Percentiles rank a stretch among this genome's conserved stretches.
Conservation (phyloP, 2,329 filamentous ascomycete species). For the Claviceps purpurea region DNA sequence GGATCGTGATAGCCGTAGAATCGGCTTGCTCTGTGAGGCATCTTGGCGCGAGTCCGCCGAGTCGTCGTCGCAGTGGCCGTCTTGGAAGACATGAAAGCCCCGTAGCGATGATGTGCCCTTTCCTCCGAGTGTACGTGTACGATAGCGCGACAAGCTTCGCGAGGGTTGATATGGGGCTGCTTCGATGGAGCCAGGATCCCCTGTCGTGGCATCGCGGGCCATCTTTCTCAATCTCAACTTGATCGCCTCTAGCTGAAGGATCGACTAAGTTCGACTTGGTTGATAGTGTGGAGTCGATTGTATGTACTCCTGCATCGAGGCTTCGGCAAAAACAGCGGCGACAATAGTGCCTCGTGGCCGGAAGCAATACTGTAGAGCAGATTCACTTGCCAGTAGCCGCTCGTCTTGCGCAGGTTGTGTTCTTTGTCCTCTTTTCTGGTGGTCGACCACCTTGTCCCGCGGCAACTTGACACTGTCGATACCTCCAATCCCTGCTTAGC, state of each 20-base stretch:
- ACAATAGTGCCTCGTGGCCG: too few species aligned
- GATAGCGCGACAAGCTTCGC: constrained; percentile 18
- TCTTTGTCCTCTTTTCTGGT: not conserved
- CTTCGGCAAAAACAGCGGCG: not conserved
- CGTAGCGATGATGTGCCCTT: constrained; percentile 20
- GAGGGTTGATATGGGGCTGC: constrained; percentile 11
- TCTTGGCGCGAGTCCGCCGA: not conserved
- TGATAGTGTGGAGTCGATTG: not conserved
- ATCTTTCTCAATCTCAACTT: not conserved
- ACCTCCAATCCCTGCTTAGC: not conserved
- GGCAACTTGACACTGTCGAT: not conserved
- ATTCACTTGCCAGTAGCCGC: not conserved
- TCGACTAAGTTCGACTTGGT: too few species aligned
- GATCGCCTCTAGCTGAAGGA: not conserved
- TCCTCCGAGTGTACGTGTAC: constrained; percentile 17
- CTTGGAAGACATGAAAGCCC: constrained; percentile 18
- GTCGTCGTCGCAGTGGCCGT: constrained; percentile 4
- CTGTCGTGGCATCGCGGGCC: constrained; percentile 4
- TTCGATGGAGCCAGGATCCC: constrained; percentile 3
- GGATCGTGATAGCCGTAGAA: constrained; percentile 6
- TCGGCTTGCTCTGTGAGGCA: not conserved
- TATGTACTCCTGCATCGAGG: not conserved
- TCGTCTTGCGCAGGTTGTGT: not conserved
- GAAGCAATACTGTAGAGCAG: too few species aligned
- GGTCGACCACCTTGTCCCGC: not conserved